These are phyloP conservation scores for Psilocybe azurescens DNA, from an alignment of 768 basidiomycete species.

Conservation along the genomic window DNA sequence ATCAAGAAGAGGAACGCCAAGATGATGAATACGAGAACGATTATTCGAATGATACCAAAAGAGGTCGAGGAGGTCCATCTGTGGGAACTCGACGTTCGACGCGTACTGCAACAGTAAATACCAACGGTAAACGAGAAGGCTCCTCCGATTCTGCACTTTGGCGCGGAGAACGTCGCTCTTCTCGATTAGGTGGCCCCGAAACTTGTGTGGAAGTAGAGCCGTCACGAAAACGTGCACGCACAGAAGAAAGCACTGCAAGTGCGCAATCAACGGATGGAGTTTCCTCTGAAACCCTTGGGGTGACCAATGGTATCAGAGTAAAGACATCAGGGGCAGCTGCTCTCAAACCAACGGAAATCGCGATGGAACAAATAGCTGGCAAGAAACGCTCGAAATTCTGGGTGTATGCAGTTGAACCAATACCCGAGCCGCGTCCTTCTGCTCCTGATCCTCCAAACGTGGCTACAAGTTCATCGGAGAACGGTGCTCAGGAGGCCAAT, in stretches of 20 bases:
- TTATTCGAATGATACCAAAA: slow-evolving; percentile 51
- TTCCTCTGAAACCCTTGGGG: slow-evolving; percentile 34
- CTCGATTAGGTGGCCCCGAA: slow-evolving; percentile 67
- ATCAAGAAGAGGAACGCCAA: slow-evolving; percentile 68
- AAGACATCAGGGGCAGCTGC: slow-evolving; percentile 67
- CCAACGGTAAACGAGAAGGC: slow-evolving; percentile 57
- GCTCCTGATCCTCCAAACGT: slow-evolving; percentile 22
- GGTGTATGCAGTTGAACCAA: slow-evolving; percentile 86
- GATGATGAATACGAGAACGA: slow-evolving; percentile 69
- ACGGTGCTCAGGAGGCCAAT: slow-evolving; percentile 11
- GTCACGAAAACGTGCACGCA: slow-evolving; percentile 72
- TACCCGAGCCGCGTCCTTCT: slow-evolving; percentile 37
- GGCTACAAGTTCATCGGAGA: slow-evolving; percentile 11
- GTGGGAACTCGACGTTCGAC: slow-evolving; percentile 58
- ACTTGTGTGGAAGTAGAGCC: slow-evolving; percentile 54
- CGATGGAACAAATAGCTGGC: slow-evolving; percentile 76
- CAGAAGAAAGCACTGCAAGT: slow-evolving; percentile 73
- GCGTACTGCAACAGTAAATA: slow-evolving; percentile 51
- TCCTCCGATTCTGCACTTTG: slow-evolving; percentile 63
- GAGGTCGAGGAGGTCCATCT: slow-evolving; percentile 38
- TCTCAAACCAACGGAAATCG: slow-evolving; percentile 73
- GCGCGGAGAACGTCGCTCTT: slow-evolving; percentile 79
- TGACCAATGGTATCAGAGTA: slow-evolving; percentile 44
- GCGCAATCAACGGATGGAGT: slow-evolving; percentile 52
- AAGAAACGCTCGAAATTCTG: slow-evolving; percentile 89